A percentile compares a stretch with the other conserved stretches of the same genome.
These are phyloP conservation scores for Boletus subparvulus DNA, from an alignment of 768 basidiomycete genomes.

Conservation along the genomic window DNA sequence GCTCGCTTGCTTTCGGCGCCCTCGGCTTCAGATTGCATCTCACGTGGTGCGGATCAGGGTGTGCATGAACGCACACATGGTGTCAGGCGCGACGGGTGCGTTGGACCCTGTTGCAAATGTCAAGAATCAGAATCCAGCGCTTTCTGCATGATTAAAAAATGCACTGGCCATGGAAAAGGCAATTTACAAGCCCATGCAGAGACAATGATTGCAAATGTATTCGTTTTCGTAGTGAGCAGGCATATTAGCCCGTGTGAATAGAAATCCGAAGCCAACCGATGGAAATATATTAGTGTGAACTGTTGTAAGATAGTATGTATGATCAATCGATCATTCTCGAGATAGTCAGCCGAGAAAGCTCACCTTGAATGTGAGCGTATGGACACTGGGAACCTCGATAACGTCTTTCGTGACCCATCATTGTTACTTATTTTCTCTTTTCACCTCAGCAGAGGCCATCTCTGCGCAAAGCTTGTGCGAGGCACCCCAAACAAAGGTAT, in stretches of 20 bases:
- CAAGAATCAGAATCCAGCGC: neutral
- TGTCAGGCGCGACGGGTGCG: constrained; percentile 22
- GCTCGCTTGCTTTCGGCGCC: constrained; percentile 4
- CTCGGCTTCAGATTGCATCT: constrained; percentile 8
- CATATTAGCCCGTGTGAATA: constrained; percentile 19
- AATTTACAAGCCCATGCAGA: constrained; percentile 25
- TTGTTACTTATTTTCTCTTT: no score
- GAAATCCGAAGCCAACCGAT: constrained; percentile 25
- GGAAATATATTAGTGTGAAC: constrained; percentile 25
- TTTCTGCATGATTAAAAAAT: neutral
- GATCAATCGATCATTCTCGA: neutral
- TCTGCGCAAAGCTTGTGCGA: constrained; percentile 20
- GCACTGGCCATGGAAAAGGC: constrained; percentile 18
- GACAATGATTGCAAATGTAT: constrained; percentile 16
- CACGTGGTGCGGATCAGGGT: constrained; percentile 8
- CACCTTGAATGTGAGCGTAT: constrained; percentile 21
- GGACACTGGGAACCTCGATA: constrained; percentile 14
- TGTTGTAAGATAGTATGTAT: neutral
- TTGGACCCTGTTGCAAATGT: constrained; percentile 13
- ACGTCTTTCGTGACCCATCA: constrained; percentile 17
- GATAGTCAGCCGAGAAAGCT: neutral
- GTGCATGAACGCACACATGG: constrained; percentile 21
- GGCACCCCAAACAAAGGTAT: constrained; percentile 22
- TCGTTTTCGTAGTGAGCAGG: constrained; percentile 11
- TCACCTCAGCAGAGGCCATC: constrained; percentile 13